These are phyloP conservation scores for Septoria petroselini DNA, from an alignment of 2,329 filamentous ascomycete species.

Conservation along the genomic window DNA sequence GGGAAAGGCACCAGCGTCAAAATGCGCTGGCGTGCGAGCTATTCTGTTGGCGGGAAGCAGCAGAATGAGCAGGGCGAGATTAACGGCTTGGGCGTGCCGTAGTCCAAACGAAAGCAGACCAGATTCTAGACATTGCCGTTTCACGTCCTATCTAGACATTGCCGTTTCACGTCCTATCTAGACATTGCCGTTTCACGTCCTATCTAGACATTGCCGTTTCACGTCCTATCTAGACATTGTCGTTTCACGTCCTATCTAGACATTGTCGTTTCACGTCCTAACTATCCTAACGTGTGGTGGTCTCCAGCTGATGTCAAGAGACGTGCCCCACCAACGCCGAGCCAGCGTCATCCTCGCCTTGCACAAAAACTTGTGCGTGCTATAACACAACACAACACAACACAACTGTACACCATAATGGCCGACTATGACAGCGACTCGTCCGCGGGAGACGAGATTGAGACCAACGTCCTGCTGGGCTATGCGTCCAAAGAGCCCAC, in stretches of 20 bases:
- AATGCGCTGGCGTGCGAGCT: constrained; percentile 83
- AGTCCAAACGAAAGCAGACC: too few species aligned
- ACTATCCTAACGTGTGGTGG: too few species aligned
- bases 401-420: constrained; percentile 23
- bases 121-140: too few species aligned
- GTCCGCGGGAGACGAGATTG: constrained; percentile 66
- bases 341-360: constrained; percentile 6
- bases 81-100: constrained; percentile 65
- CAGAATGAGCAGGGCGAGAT: constrained; percentile 84
- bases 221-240: too few species aligned
- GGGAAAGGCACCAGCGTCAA: constrained; percentile 77
- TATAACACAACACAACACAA: too few species aligned
- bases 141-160: too few species aligned
- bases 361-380: constrained; percentile 7
- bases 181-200: too few species aligned
- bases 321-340: neutral
- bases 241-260: too few species aligned
- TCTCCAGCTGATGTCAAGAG: neutral
- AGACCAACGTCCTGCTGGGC: constrained; percentile 85
- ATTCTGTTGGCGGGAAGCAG: constrained; percentile 61
- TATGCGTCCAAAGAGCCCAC: constrained; percentile 78
- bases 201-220: too few species aligned
- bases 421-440: constrained; percentile 82
- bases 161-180: too few species aligned
- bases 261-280: too few species aligned